These are phyloP conservation scores for Botrytis aclada DNA, from an alignment of 2,329 filamentous ascomycete genomes.

Conservation along the genomic window DNA sequence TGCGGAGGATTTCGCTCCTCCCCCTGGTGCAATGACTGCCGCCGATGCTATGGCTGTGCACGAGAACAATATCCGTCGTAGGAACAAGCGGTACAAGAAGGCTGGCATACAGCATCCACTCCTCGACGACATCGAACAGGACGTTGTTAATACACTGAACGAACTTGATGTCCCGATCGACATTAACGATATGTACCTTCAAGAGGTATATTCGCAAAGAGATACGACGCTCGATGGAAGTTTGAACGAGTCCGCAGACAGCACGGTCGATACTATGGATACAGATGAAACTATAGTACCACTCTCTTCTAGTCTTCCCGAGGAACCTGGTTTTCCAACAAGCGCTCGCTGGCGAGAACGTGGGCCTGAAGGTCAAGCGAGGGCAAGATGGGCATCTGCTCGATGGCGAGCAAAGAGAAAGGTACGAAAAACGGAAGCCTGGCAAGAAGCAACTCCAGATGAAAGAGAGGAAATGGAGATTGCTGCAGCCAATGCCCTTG, in stretches of 20 bases:
- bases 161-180: background rate
- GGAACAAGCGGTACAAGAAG: background rate
- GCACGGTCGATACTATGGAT: background rate
- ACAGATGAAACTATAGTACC: background rate
- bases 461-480: background rate
- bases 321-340: background rate
- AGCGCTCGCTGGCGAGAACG: background rate
- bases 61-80: background rate
- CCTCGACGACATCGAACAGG: background rate
- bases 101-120: background rate
- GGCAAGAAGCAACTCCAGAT: background rate
- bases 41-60: background rate
- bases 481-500: background rate
- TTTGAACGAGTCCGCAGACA: background rate
- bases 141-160: background rate
- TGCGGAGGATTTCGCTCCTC: background rate
- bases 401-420: background rate
- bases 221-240: background rate
- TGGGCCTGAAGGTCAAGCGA: background rate
- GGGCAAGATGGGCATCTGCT: background rate
- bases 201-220: background rate
- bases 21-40: background rate
- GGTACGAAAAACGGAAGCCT: background rate
- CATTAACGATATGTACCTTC: background rate
- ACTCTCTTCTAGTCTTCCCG: no score